Base-by-base conservation (phyloP, 139 green algal genomes). In the Coelastrella sp. region DNA sequence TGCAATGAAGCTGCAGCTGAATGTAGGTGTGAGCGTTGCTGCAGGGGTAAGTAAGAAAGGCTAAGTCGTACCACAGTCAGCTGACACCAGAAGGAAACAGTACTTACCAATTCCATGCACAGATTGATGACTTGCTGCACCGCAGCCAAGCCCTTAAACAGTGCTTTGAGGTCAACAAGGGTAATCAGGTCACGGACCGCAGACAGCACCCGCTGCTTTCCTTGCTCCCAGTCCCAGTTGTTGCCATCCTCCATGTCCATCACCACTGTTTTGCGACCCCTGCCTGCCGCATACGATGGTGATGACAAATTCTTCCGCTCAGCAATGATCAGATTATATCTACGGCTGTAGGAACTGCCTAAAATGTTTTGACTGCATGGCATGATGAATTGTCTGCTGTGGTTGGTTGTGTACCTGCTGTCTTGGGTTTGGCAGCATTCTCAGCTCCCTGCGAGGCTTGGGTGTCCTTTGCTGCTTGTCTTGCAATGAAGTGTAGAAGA, bases 91-190 rank as follows among this genome's bases (percentile, higher is more conserved):
- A 19, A 61, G 20, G 19, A 78, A 14, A 35, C n/a, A 56, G n/a
- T 8, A 56, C 85, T 89, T 76, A 90, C 87, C 87, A 91, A n/a
- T 25, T 91, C 87, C 78, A 91, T 68, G 15, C 76, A 65, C 27
- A 91, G 24, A 63, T 85, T 86, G 76, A 91, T 58, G 35, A 86
- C 61, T 27, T 58, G 87, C 35, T 91, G 76, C 57, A 78, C 78
- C 63, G 87, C 87, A 58, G 87, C 14, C 25, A 91, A 20, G 76
- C 78, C 87, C 27, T 63, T 85, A 76, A 82, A 91, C 8, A 91
- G 87, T 5, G 76, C 61, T 7, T 68, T 81, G 9, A 91, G 63
- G 35, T 91, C 87, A 17, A 91, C 58, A 11, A 27, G 78, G n/a
- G 49, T 57, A 7, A 90, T 11, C 49, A 80, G 25, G 9, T 90